phyloP scores from a whole-genome alignment of 257 asterid species.

The Buddleja alternifolia region DNA sequence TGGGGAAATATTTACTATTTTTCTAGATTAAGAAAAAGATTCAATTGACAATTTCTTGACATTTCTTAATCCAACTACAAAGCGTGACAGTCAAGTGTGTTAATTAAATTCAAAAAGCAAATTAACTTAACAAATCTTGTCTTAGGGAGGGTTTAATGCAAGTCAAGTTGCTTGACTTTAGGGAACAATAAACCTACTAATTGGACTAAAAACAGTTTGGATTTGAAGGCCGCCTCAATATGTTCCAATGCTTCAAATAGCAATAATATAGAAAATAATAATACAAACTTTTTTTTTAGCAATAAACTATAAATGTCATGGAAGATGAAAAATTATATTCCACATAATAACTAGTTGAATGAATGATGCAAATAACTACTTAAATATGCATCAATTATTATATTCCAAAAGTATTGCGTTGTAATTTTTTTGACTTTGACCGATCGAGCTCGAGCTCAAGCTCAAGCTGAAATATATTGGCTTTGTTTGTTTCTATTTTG shows the following conservation, averaged over 20 bases:
- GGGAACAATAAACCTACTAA: conserved; percentile 47
- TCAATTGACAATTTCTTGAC: conserved; percentile 15
- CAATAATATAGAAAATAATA: background rate
- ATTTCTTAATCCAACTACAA: background rate
- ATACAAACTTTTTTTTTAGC: too few relatives aligned
- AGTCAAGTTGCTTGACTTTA: conserved; percentile 50
- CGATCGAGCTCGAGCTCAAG: too few relatives aligned
- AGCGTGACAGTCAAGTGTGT: background rate
- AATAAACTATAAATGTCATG: too few relatives aligned
- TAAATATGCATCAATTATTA: too few relatives aligned
- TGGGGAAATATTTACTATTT: conserved; percentile 2
- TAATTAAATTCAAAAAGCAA: background rate
- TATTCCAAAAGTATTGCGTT: too few relatives aligned
- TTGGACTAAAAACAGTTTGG: conserved; percentile 36
- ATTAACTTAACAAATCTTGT: conserved; percentile 7
- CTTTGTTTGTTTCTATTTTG: too few relatives aligned
- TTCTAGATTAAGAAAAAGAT: background rate
- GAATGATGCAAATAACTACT: too few relatives aligned
- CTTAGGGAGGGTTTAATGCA: conserved; percentile 26
- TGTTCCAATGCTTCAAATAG: background rate
- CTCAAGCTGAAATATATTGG: too few relatives aligned
- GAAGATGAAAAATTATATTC: too few relatives aligned
- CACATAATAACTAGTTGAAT: too few relatives aligned
- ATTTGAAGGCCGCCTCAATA: background rate
- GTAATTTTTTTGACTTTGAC: too few relatives aligned